Evolutionary conservation across 2,329 filamentous ascomycete species (phyloP).

Genomic region (Ilyonectria destructans): DNA sequence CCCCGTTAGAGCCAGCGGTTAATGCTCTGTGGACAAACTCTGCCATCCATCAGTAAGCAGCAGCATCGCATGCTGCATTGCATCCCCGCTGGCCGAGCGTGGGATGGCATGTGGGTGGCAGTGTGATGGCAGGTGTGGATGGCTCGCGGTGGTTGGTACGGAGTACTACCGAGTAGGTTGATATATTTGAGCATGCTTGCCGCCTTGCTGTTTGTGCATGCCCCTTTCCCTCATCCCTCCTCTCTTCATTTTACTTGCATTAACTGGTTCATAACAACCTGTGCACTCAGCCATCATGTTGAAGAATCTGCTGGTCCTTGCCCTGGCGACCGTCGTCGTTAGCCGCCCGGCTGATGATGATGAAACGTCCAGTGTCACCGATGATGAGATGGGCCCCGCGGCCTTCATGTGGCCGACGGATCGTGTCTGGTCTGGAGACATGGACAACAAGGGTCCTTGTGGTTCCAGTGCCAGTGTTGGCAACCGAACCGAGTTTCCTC

Average conservation of each 20-base stretch:
- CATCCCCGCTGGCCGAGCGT: background rate
- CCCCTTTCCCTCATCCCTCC: conserved; percentile 10
- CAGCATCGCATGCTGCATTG: background rate
- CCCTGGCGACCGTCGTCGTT: conserved; percentile 28
- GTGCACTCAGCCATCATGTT: conserved; percentile 26
- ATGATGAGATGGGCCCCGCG: conserved; percentile 66
- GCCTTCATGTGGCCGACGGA: conserved; percentile 75
- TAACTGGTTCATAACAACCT: conserved; percentile 10
- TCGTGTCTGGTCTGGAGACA: conserved; percentile 67
- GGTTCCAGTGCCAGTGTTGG: conserved; percentile 64
- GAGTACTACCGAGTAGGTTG: background rate
- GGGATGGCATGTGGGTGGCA: background rate
- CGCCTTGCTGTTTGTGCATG: background rate
- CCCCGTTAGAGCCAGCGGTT: conserved; percentile 1
- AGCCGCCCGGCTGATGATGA: conserved; percentile 31
- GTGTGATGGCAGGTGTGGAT: background rate
- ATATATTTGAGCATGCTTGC: conserved; percentile 36
- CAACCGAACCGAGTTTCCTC: conserved; percentile 71
- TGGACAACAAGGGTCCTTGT: conserved; percentile 73
- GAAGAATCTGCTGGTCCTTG: conserved; percentile 29
- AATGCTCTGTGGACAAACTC: background rate
- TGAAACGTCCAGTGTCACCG: conserved; percentile 35
- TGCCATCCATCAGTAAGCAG: conserved; percentile 17
- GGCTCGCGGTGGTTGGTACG: background rate
- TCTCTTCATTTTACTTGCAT: background rate